These are phyloP conservation scores for Postia placenta DNA, from an alignment of 768 basidiomycete species.

Conservation along the genomic window DNA sequence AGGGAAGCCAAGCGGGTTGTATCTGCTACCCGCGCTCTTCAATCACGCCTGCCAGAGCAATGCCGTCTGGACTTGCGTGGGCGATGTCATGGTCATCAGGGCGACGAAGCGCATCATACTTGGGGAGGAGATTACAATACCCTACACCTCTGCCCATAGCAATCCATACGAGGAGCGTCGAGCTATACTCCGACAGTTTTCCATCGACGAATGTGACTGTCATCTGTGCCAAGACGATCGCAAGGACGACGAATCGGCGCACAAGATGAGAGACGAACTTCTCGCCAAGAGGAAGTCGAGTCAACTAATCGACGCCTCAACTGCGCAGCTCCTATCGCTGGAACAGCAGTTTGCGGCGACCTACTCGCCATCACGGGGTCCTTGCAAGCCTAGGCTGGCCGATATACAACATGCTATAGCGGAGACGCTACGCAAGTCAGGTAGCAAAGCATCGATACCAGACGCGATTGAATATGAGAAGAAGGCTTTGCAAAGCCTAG, in stretches of 20 bases:
- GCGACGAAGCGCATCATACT: background rate
- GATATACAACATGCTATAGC: no score
- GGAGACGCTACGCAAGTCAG: no score
- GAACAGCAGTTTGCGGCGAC: no score
- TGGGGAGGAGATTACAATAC: background rate
- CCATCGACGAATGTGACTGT: background rate
- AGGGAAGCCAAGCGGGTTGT: background rate
- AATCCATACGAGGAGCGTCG: background rate
- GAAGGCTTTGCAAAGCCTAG: no score
- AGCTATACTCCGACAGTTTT: background rate
- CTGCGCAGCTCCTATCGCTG: no score
- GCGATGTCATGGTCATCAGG: background rate
- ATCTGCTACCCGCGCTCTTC: background rate
- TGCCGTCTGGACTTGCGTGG: background rate
- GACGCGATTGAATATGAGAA: no score
- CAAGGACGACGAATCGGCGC: background rate
- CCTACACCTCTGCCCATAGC: background rate
- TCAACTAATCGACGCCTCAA: no score
- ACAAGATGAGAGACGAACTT: background rate
- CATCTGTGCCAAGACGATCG: background rate
- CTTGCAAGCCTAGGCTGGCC: no score
- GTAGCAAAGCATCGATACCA: no score
- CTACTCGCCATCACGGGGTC: no score
- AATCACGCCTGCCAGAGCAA: background rate
- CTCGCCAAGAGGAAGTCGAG: no score